These are phyloP conservation scores for Agrostemma githago DNA, from an alignment of 148 eudicot genomes.

Conservation along the genomic window DNA sequence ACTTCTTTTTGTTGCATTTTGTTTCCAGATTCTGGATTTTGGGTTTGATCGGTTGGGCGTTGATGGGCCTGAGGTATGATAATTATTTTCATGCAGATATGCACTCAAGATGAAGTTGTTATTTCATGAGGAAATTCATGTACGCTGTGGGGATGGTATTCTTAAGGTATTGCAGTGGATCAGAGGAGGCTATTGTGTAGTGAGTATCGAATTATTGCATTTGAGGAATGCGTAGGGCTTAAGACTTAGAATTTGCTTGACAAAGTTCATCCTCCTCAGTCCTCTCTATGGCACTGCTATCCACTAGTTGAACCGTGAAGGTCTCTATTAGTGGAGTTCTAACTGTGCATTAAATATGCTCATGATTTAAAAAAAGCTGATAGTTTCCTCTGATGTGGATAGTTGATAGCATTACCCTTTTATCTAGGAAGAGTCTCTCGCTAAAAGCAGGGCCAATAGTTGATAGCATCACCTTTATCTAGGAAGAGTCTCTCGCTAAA, in stretches of 20 bases:
- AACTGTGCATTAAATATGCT: neutral
- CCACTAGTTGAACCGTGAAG: neutral
- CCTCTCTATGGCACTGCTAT: neutral
- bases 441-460: neutral
- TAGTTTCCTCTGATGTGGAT: neutral
- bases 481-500: neutral
- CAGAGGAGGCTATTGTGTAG: neutral
- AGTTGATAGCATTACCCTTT: neutral
- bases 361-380: neutral
- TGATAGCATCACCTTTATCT: neutral
- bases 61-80: constrained; percentile 62
- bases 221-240: neutral
- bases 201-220: neutral
- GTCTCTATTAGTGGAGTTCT: neutral
- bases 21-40: constrained; percentile 83
- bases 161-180: neutral
- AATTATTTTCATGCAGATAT: neutral
- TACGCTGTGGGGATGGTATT: neutral
- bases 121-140: neutral
- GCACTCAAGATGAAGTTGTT: neutral
- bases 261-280: neutral
- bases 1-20: neutral
- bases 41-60: constrained; percentile 96
- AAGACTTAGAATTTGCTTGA: neutral
- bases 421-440: neutral